Evolutionary conservation across 2,329 filamentous ascomycete species (phyloP), one percentile per base, ranked within the genome.

Genomic region (Madurella fahalii): DNA sequence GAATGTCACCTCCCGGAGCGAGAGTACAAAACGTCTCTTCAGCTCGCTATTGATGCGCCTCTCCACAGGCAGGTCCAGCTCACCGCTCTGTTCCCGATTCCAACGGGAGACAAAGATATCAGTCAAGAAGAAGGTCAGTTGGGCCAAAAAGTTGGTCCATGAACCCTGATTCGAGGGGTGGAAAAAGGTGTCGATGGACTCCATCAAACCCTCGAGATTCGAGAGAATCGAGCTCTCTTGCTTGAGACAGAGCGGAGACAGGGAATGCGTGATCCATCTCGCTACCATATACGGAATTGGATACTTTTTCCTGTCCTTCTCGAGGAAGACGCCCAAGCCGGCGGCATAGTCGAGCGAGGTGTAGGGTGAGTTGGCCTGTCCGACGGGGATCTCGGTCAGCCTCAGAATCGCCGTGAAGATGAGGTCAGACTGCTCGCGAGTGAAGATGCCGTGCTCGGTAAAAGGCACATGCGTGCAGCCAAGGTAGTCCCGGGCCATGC

Each of bases 101-200:
- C 92, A 99, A 50, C 94, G 86, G 74, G 95, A 94, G 42, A 99
- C 90, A 69, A 99, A 99, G 65, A 95, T 92, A 69, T 99, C 94
- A 2, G 92, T 87, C 5, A 99, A 78, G 70, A 95, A 96, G 68
- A 92, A 92, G 5, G 94, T 89, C 51, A 99, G 78, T 70, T 97
- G 93, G 2, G 91, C 87, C 42, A 99, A 76, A 61, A 93, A 88
- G 64, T 85, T 90, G 1, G 93, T 95, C 94, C 94, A 99, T 13
- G 77, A 77, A 13, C 94, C 94, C 50, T 93, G 89, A 69, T 99
- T 99, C 2, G 94, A 99, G 2, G 94, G 94, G 65, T 99, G 94
- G 77, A 96, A 99, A 71, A 99, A 99, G 0, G 94, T 99, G 70
- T 99, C 94, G 45, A 97, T 87, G 2, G 92, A 94, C 69, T 97